These are phyloP conservation scores for Ophiostoma sp. DNA, from an alignment of 2,329 filamentous ascomycete genomes.

Conservation along the genomic window DNA sequence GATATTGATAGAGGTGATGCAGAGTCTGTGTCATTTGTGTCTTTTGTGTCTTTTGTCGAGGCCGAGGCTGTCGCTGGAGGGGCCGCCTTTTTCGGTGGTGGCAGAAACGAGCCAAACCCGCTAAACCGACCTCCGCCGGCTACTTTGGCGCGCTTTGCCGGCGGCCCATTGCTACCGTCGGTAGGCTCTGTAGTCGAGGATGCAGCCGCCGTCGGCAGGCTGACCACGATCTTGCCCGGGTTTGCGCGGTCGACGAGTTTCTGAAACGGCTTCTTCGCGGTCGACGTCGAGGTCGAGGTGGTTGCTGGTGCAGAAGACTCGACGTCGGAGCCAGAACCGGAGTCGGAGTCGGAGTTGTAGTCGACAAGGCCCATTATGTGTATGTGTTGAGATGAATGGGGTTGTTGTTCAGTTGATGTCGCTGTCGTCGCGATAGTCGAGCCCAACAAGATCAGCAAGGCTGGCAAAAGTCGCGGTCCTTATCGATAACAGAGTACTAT, in stretches of 20 bases:
- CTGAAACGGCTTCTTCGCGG: slow-evolving; percentile 60
- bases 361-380: slow-evolving; percentile 67
- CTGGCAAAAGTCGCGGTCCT: slow-evolving; percentile 1
- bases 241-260: slow-evolving; percentile 78
- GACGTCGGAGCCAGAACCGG: slow-evolving; percentile 56
- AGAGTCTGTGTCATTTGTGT: not conserved
- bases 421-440: not conserved
- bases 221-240: slow-evolving; percentile 78
- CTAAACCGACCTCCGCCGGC: slow-evolving; percentile 55
- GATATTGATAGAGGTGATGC: not conserved
- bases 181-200: slow-evolving; percentile 27
- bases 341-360: slow-evolving; percentile 71
- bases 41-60: slow-evolving; percentile 27
- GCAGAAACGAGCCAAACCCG: slow-evolving; percentile 81
- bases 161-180: slow-evolving; percentile 46
- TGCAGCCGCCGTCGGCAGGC: slow-evolving; percentile 52
- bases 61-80: slow-evolving; percentile 32
- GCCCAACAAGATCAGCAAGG: not conserved
- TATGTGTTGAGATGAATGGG: not conserved
- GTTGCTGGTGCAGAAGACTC: slow-evolving; percentile 12
- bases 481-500: slow-evolving; percentile 2
- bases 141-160: slow-evolving; percentile 65
- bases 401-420: not conserved
- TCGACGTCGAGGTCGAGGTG: slow-evolving; percentile 32
- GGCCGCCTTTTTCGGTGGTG: slow-evolving; percentile 65